Evolutionary conservation across 108 stramenopile species (phyloP).

Genomic region (Nitzschia sp.): DNA sequence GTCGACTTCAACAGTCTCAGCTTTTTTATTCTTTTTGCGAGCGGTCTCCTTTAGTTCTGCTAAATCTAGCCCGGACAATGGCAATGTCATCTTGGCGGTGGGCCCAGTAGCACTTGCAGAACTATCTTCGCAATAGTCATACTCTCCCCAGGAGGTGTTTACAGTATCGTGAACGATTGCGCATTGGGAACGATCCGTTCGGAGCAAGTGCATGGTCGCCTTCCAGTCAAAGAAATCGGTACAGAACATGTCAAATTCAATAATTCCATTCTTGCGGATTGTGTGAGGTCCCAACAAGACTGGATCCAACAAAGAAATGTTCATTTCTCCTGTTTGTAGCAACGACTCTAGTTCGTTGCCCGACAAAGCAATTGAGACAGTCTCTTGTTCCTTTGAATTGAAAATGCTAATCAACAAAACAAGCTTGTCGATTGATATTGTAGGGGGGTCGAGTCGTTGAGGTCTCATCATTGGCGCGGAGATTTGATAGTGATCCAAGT

Average conservation of each 20-base stretch:
- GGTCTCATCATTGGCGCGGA: neutral
- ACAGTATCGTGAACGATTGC: neutral
- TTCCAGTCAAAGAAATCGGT: neutral
- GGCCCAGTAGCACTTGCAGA: neutral
- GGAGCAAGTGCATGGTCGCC: neutral
- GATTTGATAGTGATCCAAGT: neutral
- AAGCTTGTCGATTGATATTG: neutral
- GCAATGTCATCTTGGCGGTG: neutral
- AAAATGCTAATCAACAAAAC: neutral
- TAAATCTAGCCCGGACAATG: neutral
- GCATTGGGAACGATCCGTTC: neutral
- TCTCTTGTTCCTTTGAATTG: neutral
- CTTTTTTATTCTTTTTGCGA: neutral
- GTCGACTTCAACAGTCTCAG: conserved; percentile 2
- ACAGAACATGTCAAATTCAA: neutral
- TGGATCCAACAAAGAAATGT: neutral
- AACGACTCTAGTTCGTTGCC: neutral
- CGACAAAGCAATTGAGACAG: neutral
- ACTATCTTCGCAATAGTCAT: conserved; percentile 8
- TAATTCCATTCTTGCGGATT: neutral
- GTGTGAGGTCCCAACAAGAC: neutral
- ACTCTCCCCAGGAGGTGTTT: conserved; percentile 3
- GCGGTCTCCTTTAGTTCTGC: neutral
- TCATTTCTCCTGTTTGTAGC: conserved; percentile 1
- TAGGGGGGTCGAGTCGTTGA: neutral